Evolutionary conservation across 1,139 yeast species (phyloP), one percentile per base, ranked within the genome.

Genomic region (Lodderomyces jiufengensis): DNA sequence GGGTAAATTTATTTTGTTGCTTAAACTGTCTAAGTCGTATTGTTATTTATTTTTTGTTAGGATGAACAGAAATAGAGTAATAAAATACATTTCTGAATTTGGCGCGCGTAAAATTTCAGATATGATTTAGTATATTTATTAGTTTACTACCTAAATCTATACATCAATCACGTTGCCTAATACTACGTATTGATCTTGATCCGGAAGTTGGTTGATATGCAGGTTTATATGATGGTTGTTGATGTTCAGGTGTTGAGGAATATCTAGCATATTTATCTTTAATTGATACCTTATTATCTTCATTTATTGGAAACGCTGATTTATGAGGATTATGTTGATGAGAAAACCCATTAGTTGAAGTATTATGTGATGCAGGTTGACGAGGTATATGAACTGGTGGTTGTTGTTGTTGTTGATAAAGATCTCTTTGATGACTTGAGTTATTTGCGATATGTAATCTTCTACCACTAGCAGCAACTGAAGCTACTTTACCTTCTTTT

Each of bases 401-500:
- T 5, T 14, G n/a, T n/a, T 18, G 16, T 23, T 33, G 26, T 9
- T 27, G 24, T 23, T 36, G 39, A 15, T 28, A 24, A 2, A 30
- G 22, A 28, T 11, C 23, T 23, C 11, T 24, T 24, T 32, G 38
- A 14, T 26, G 34, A 25, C 24, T 24, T 13, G 48, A 43, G 31
- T 43, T 45, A 34, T 45, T 45, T 7, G 48, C 48, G 27, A 57
- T 38, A 32, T 58, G 44, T 15, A 61, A 36, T 42, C 66, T 49
- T 44, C 71, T 52, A 2, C 62, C 64, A 37, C 61, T 66, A 5
- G 84, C 82, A 12, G 80, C 81, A 11, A 78, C 71, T 2, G 80
- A 73, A 1, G 78, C 70, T 11, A 29, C 36, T 15, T 39, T 40
- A 48, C 50, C 78, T 38, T 46, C 73, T 49, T 52, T 75, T 65